Base-by-base conservation (phyloP, 2,329 filamentous ascomycete species). In the Uncinocarpus reesii region DNA sequence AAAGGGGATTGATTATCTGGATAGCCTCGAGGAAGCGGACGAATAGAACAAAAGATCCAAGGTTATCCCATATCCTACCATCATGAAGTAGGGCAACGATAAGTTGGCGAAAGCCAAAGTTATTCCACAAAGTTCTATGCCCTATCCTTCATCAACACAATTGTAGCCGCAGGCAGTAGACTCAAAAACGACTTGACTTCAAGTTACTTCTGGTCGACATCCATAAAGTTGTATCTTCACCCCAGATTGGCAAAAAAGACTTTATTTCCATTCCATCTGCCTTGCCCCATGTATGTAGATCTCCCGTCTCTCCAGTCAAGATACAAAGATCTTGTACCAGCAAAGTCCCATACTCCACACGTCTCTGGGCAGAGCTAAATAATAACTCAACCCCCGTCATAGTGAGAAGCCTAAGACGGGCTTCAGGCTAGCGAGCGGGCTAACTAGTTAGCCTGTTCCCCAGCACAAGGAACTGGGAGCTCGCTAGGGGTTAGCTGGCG, bases 261-360 rank as follows among this genome's bases (percentile, higher is more conserved):
- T 45, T 45, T 36, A 40, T 47, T 47, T 40, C 18, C 44, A 47
- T 47, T 40, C 34, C 44, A 40, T 32, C 44, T 32, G 44, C 44
- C 34, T 40, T 10, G 44, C 7, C 35, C 44, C 34, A 40, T 40
- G 34, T 40, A 47, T 40, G 44, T 47, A 47, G 44, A 47, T 47
- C 44, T 47, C 44, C 44, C 44, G 44, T 28, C 21, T 37, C 20
- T 11, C 42, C 44, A 40, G 44, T 40, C 34, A 28, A 47, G 44
- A 47, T 47, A 47, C 44, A 20, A 47, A 47, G 44, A 40, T 37
- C 44, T 21, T 32, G 44, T 40, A 31, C 44, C 32, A 37, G 28
- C 29, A 15, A 24, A 29, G 21, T 42, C 24, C 23, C 13, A n/a
- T 28, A 42, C 40, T 42, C 40, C 40, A 42, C 40, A 29, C 23